phyloP scores from a whole-genome alignment of 768 basidiomycete species.

The Leucogyrophana mollusca region DNA sequence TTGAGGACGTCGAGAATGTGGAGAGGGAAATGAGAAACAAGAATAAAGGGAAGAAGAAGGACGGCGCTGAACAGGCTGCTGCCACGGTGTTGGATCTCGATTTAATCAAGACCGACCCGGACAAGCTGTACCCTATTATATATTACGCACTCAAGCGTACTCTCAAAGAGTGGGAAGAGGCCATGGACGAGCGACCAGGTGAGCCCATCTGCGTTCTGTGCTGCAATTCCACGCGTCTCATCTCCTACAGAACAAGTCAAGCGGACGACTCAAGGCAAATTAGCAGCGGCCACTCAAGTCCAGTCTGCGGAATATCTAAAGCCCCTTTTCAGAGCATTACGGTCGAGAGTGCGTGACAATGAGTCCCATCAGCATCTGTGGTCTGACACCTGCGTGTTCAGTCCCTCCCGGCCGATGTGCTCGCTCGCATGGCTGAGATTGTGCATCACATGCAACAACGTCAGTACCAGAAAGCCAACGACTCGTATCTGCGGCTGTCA shows the following conservation, averaged over 20 bases:
- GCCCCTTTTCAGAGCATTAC: conserved; percentile 88
- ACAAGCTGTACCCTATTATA: conserved; percentile 94
- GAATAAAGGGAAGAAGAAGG: conserved; percentile 60
- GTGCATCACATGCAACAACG: conserved; percentile 96
- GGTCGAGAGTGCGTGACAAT: conserved; percentile 72
- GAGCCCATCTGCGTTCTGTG: conserved; percentile 15
- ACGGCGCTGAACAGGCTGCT: conserved; percentile 45
- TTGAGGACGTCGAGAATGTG: conserved; percentile 84
- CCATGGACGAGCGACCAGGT: conserved; percentile 94
- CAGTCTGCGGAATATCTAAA: conserved; percentile 97
- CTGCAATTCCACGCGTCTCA: not conserved
- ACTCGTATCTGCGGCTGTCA: conserved; percentile 93
- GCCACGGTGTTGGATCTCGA: conserved; percentile 68
- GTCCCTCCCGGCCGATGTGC: conserved; percentile 82
- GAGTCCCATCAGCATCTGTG: not conserved
- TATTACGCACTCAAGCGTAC: conserved; percentile 93
- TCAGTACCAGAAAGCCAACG: conserved; percentile 94
- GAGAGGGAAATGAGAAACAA: conserved; percentile 65
- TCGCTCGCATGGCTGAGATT: conserved; percentile 87
- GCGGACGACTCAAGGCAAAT: conserved; percentile 85
- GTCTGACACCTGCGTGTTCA: conserved; percentile 24
- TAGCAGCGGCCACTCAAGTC: conserved; percentile 92
- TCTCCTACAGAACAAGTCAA: conserved; percentile 69
- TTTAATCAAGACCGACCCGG: conserved; percentile 86
- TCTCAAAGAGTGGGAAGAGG: conserved; percentile 95